Base-by-base conservation (phyloP, 768 basidiomycete genomes). In the Pholiota conissans region DNA sequence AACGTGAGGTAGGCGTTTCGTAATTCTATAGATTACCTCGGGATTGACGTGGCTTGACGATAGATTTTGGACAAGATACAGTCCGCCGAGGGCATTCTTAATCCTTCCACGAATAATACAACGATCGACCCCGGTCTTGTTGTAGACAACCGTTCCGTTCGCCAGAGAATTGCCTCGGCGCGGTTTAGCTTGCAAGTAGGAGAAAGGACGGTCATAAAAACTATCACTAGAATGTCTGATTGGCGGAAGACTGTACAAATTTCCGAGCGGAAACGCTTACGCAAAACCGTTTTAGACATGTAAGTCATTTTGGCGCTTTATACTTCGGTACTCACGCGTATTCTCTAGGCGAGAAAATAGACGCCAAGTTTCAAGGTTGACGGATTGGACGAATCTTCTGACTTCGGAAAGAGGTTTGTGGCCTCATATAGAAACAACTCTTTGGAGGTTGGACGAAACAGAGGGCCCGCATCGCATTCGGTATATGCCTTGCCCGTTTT, bases 391-490 rank as follows among this genome's bases (percentile, higher is more conserved):
- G 0, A 71, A 82, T 37, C 65, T 84, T 8, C 72, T 90, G 22
- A 84, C 84, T 2, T 85, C 85, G 0, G 95, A 96, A 67, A 81
- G 91, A 20, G 93, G 93, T 0, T 67, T 96, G 11, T 96, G 95
- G 94, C 84, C 87, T 1, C 79, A 82, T 42, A 70, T 78, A 14
- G 76, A 76, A 37, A 73, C 66, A 2, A 73, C 74, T 22, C 63
- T 80, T 10, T 96, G 95, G 95, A 76, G 87, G 29, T 71, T 96
- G 45, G 95, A 96, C 60, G 94, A 95, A 65, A 95, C 93, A 1
- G 95, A 97, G 65, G 95, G 94, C 0, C 94, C 93, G 1, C 82
- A 91, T 63, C 84, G 94, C 47, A 89, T 91, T 52, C 78, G 94
- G 93, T 93, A 64, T 16, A 63, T 59, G 50, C n/a, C 20, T 34